phyloP scores from a whole-genome alignment of 257 asterid genomes.

The Petrea volubilis region DNA sequence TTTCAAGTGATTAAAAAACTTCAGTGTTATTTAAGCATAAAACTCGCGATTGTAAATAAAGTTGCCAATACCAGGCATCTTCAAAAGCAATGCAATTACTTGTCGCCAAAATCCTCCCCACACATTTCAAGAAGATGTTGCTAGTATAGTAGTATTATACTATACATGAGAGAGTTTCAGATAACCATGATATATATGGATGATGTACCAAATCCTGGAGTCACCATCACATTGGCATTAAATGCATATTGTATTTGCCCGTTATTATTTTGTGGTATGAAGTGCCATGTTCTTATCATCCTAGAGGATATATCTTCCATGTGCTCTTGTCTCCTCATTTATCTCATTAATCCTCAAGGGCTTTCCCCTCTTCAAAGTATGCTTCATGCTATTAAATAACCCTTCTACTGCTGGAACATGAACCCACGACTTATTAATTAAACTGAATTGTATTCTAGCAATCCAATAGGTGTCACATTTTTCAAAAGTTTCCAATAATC shows the following conservation, averaged over 20 bases:
- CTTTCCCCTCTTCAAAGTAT: neutral
- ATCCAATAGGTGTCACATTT: too few relatives aligned
- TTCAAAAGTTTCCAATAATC: too few relatives aligned
- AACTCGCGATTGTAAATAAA: too few relatives aligned
- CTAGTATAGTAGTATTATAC: neutral
- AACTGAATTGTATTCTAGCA: too few relatives aligned
- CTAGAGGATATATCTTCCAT: constrained; percentile 13
- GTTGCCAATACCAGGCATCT: too few relatives aligned
- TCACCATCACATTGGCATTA: constrained; percentile 9
- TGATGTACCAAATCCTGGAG: neutral
- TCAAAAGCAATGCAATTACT: too few relatives aligned
- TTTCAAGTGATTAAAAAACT: too few relatives aligned
- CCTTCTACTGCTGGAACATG: too few relatives aligned
- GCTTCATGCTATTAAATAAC: too few relatives aligned
- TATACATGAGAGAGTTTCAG: neutral
- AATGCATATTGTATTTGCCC: neutral
- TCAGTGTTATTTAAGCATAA: too few relatives aligned
- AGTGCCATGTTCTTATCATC: constrained; percentile 4
- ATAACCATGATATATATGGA: constrained; percentile 4
- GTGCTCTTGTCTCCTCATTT: constrained; percentile 34
- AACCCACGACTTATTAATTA: too few relatives aligned
- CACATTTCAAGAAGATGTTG: neutral
- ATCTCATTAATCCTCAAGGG: neutral
- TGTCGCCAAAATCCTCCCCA: neutral
- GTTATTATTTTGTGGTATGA: neutral